Conservation (phyloP, 257 asterid genomes). For the Fraxinus americana region DNA sequence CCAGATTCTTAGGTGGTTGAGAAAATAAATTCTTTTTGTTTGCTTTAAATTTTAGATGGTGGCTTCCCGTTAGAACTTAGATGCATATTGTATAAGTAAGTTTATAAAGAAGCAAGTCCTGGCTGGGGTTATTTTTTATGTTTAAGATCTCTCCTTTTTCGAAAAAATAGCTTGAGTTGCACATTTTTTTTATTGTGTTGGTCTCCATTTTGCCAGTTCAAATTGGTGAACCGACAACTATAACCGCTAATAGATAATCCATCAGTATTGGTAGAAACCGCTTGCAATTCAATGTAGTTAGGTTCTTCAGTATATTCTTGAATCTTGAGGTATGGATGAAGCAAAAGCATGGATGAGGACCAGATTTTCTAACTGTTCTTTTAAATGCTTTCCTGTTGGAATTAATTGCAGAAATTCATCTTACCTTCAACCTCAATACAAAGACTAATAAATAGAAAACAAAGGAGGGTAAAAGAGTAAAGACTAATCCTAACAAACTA, state of each 20-base stretch:
- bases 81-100: neutral
- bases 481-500: too few species aligned
- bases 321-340: neutral
- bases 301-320: neutral
- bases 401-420: constrained; percentile 41
- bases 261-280: neutral
- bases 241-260: neutral
- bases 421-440: too few species aligned
- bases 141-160: neutral
- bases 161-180: neutral
- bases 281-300: neutral
- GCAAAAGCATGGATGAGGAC: neutral
- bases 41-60: neutral
- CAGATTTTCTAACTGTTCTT: neutral
- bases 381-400: constrained; percentile 17
- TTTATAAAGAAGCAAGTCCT: neutral
- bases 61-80: neutral
- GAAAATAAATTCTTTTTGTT: neutral
- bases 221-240: neutral
- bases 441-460: too few species aligned
- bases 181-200: neutral
- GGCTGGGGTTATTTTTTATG: neutral
- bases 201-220: neutral
- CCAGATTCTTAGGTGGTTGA: neutral
- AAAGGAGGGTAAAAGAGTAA: too few species aligned